A percentile compares a stretch with the other conserved stretches of the same genome.
These are phyloP conservation scores for Calonectria honghensis DNA, from an alignment of 2,329 filamentous ascomycete genomes.

Conservation along the genomic window DNA sequence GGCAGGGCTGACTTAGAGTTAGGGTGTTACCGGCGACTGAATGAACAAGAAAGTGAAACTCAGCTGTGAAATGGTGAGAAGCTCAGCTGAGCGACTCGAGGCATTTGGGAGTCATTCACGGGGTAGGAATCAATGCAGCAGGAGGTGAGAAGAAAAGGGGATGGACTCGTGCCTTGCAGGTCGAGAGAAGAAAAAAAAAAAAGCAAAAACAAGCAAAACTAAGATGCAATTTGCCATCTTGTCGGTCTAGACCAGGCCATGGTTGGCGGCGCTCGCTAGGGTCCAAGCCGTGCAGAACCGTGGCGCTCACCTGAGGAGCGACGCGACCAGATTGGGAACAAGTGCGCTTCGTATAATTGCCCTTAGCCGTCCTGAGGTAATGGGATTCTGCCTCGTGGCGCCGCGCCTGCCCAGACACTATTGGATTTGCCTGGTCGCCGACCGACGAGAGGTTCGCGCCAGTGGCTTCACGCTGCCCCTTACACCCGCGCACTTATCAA, in stretches of 20 bases:
- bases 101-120: not conserved
- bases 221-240: constrained; percentile 4
- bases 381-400: constrained; percentile 14
- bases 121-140: not conserved
- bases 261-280: not conserved
- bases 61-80: not conserved
- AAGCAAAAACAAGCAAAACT: not conserved
- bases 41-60: not conserved
- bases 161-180: not conserved
- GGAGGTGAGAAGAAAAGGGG: not conserved
- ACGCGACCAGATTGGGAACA: constrained; percentile 3
- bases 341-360: constrained; percentile 13
- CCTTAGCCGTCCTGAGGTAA: not conserved
- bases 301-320: constrained; percentile 24
- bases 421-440: not conserved
- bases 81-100: not conserved
- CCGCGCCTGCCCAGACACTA: not conserved
- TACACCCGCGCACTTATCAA: constrained; percentile 7
- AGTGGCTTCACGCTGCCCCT: constrained; percentile 10
- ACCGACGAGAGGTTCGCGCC: not conserved
- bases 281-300: not conserved
- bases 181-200: not conserved
- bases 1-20: constrained; percentile 24
- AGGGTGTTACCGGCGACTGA: constrained; percentile 14
- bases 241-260: constrained; percentile 18